Evolutionary conservation across 371 early-diverging fungal species (phyloP).

Genomic region (Syncephalis plumigaleata): DNA sequence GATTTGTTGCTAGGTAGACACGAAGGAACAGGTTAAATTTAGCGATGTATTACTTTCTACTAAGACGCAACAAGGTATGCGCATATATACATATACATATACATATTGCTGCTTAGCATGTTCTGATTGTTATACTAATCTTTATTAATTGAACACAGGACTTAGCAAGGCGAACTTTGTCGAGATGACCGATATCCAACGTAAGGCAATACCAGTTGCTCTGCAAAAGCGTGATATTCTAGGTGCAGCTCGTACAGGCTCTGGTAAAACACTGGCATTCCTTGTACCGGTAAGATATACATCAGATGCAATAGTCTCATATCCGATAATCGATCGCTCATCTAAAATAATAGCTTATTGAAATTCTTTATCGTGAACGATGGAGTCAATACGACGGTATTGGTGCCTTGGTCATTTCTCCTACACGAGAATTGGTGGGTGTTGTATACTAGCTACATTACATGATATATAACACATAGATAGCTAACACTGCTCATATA

Average conservation of each 20-base stretch:
- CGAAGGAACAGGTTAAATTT: too few species aligned
- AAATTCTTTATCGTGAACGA: conserved; percentile 55
- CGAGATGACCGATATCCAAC: conserved; percentile 96
- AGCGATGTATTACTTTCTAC: background rate
- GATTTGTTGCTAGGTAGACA: too few species aligned
- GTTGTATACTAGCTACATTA: too few species aligned
- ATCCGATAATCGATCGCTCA: background rate
- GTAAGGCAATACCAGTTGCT: conserved; percentile 75
- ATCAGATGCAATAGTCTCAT: background rate
- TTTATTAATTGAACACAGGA: conserved; percentile 15
- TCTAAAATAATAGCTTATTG: conserved; percentile 11
- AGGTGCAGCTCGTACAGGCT: conserved; percentile 99
- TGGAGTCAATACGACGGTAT: conserved; percentile 78
- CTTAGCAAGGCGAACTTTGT: conserved; percentile 59
- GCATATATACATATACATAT: too few species aligned
- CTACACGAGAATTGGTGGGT: conserved; percentile 87
- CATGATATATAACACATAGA: too few species aligned
- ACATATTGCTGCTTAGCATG: background rate
- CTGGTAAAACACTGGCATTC: conserved; percentile 97
- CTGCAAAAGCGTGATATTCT: conserved; percentile 80
- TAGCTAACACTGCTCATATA: too few species aligned
- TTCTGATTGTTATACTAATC: background rate
- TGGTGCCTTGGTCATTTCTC: conserved; percentile 90
- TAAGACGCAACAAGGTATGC: background rate
- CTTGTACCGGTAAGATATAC: conserved; percentile 70